Conservation (phyloP, 805 yeast species). For the Saccharomyces eubayanus region DNA sequence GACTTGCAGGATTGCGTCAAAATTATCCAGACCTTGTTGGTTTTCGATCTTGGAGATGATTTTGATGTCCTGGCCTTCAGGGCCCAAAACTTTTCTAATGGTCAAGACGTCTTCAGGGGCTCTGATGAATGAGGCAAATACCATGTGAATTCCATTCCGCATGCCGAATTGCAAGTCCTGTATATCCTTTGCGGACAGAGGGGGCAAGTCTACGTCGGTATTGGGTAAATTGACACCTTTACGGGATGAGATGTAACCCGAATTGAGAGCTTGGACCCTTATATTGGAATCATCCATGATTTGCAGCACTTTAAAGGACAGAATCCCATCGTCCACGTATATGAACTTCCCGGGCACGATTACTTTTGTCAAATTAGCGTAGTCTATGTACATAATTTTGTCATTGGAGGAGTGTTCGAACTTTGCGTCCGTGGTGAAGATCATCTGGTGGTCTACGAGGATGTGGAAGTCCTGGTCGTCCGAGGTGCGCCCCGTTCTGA, state of each 20-base stretch:
- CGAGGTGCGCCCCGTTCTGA: slow-evolving; percentile 93
- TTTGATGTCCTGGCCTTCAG: slow-evolving; percentile 92
- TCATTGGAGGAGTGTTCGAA: slow-evolving; percentile 67
- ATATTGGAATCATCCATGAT: slow-evolving; percentile 71
- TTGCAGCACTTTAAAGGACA: slow-evolving; percentile 87
- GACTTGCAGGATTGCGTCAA: slow-evolving; percentile 86
- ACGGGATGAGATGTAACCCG: slow-evolving; percentile 93
- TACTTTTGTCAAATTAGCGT: slow-evolving; percentile 93
- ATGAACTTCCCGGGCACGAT: slow-evolving; percentile 80
- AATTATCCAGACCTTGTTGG: slow-evolving; percentile 99
- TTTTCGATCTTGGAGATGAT: slow-evolving; percentile 96
- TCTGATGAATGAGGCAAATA: slow-evolving; percentile 97
- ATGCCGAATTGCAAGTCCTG: slow-evolving; percentile 91
- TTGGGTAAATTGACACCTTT: slow-evolving; percentile 99
- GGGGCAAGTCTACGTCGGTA: slow-evolving; percentile 97
- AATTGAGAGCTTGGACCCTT: slow-evolving; percentile 82
- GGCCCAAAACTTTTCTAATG: slow-evolving; percentile 92
- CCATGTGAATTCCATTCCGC: slow-evolving; percentile 94
- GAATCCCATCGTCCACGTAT: slow-evolving; percentile 95
- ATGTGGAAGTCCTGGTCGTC: slow-evolving; percentile 77
- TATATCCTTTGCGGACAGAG: slow-evolving; percentile 93
- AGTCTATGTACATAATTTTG: slow-evolving; percentile 81
- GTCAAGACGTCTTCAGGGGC: slow-evolving; percentile 80
- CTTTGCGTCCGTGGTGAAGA: slow-evolving; percentile 81
- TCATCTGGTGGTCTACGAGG: slow-evolving; percentile 79